Evolutionary conservation across 2,329 filamentous ascomycete species (phyloP), one percentile per base, ranked within the genome.

Genomic region (Beauveria sp.): DNA sequence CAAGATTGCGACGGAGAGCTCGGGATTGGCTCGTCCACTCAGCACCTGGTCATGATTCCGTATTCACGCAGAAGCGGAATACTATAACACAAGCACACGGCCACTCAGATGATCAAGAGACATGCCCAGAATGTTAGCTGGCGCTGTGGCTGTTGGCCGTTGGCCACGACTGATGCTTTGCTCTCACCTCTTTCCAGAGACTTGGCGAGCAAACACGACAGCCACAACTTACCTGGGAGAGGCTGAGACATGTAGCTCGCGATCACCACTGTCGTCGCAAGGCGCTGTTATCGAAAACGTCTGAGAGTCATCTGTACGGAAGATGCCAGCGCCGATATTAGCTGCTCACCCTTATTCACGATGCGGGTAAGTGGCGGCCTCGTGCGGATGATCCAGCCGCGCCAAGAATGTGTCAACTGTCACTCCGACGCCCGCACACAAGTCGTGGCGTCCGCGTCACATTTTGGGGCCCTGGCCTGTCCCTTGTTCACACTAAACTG

Each of bases 361-460:
- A 52, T 59, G 47, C 56, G 40, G 47, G 40, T 51, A 52, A 59
- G 56, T 59, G 48, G 56, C 55, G 55, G 55, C 46, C 30, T 50
- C 22, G 37, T 43, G 34, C 22, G 52, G 34, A 55, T 44, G 52
- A 22, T 30, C 22, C 56, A 59, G 47, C 47, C 37, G 56, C 47
- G 55, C 46, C 56, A 52, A 51, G 34, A 44, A 44, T 51, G 56
- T 59, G 57, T 47, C 57, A 59, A 52, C 28, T 34, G 47, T 51
- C 55, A 47, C 55, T 51, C 1, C 16, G 20, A 50, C 44, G 30
- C 30, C 16, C 44, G 34, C 55, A 20, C 20, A 56, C 54, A 48
- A 50, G 20, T 34, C 43, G 30, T 57, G 55, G 55, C 55, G 55
- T 58, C 34, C 34, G 22, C 30, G 46, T 58, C 55, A 58, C 55